Base-by-base conservation (phyloP, 1,139 yeast genomes). In the Geotrichum citri-aurantii region DNA sequence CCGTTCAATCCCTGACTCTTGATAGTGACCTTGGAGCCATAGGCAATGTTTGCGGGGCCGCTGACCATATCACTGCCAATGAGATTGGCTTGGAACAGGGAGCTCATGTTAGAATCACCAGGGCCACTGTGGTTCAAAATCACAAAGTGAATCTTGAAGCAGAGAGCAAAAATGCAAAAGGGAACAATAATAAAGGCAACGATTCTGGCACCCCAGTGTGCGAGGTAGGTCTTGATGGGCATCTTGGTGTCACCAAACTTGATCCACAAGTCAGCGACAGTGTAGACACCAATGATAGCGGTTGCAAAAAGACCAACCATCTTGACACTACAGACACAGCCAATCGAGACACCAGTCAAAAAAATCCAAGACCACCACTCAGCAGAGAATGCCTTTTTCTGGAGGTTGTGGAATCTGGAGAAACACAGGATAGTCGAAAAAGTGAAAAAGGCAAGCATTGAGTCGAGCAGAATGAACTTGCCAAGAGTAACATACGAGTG, bases 51-150 rank as follows among this genome's bases (percentile, higher is more conserved):
- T 73, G 96, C 79, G 64, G 99, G 96, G 29, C 97, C 97, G 59
- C 85, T 83, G 59, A 85, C 88, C 62, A 92, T 85, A 60, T 82
- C 84, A 42, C 93, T 83, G 47, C 96, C 96, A 51, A 78, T 75
- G 69, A 93, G 80, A 71, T 90, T 88, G 58, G 99, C 99, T 77
- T 93, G 99, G 82, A 93, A 93, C 65, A 95, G 79, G 0, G 98
- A 90, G 19, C 96, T 88, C 99, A 95, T 95, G 69, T 88, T 88
- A 54, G 97, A 95, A 72, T 93, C 98, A 64, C 99, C 99, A 21
- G 97, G 84, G 64, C 99, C 99, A 2, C 96, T 83, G 66, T 83
- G 85, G 68, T 80, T 84, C 59, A 93, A 79, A 37, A 92, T 76
- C 21, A 77, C 65, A 67, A 93, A 93, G 72, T 93, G 99, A 53